Base-by-base conservation (phyloP, 495 filamentous ascomycete species). In the Penicillium chermesinum region DNA sequence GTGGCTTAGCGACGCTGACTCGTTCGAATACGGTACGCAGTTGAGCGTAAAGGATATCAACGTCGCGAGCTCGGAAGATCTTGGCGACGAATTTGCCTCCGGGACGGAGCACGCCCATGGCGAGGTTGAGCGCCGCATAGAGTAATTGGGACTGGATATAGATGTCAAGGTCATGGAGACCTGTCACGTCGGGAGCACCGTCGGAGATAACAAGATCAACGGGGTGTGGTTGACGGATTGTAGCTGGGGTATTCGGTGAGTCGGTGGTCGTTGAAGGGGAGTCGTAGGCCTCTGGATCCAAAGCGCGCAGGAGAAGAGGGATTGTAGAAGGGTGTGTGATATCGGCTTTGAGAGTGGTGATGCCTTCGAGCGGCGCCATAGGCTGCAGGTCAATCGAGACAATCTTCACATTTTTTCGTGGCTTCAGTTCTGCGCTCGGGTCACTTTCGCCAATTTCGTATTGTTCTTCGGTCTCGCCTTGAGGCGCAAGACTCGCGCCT, bases 11-110 rank as follows among this genome's bases (percentile, higher is more conserved):
- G 35, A 95, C 89, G 44, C 84, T 80, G 25, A 98, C 93, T 43
- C 81, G 73, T 46, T 88, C 80, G 51, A 98, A 98, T 44, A 96
- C 86, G 19, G 89, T 81, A 50, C 89, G 89, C 37, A 97, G 77
- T 57, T 97, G 93, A 5, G 90, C 87, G 62, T 90, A 96, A 1
- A 96, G 78, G 2, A 96, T 70, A 57, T 96, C 91, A 12, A 96
- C 89, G 56, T 96, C 91, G 51, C 89, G 85, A 27, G 87, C 90
- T 10, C 93, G 75, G 72, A 98, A 98, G 54, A 98, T 96, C 71
- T 98, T 98, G 7, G 93, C 91, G 7, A 98, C 91, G 56, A 98
- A 98, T 55, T 86, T 94, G 43, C 94, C 93, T 20, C 94, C 93
- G 0, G 89, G 89, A 18, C 86, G 85, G 34, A 98, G 79, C 27